These are phyloP conservation scores for Dimocarpus longan DNA, from an alignment of 345 rosid species.

Conservation along the genomic window DNA sequence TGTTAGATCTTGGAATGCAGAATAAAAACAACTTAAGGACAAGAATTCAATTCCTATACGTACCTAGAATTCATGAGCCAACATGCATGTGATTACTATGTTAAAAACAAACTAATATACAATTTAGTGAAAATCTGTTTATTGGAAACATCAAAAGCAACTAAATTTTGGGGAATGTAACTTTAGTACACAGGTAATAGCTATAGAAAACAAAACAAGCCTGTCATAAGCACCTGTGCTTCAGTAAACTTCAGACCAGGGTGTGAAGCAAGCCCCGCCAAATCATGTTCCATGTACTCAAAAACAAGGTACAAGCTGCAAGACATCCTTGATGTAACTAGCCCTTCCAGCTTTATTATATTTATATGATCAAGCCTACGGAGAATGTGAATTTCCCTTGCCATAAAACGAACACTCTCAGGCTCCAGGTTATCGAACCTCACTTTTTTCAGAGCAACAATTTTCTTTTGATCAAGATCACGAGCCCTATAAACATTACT, in stretches of 20 bases:
- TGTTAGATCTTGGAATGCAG: not conserved
- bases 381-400: slow-evolving; percentile 91
- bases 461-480: slow-evolving; percentile 88
- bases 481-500: slow-evolving; percentile 97
- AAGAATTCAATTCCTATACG: not conserved
- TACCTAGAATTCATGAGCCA: not conserved
- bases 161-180: not conserved
- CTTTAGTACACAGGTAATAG: not conserved
- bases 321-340: slow-evolving; percentile 99
- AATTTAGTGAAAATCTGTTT: not conserved
- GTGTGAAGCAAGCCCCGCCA: slow-evolving; percentile 93
- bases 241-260: slow-evolving; percentile 90
- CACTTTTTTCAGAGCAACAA: slow-evolving; percentile 96
- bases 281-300: slow-evolving; percentile 99
- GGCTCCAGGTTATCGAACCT: slow-evolving; percentile 96
- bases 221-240: slow-evolving; percentile 58
- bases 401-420: slow-evolving; percentile 97
- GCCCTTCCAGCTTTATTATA: slow-evolving; percentile 93
- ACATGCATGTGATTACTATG: not conserved
- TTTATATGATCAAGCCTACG: slow-evolving; percentile 95
- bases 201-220: not conserved
- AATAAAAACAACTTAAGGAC: not conserved
- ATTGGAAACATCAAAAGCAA: not conserved
- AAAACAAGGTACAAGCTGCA: slow-evolving; percentile 98
- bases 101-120: slow-evolving; percentile 3